These are phyloP conservation scores for Epichloe scottii DNA, from an alignment of 2,329 filamentous ascomycete genomes.

Conservation along the genomic window DNA sequence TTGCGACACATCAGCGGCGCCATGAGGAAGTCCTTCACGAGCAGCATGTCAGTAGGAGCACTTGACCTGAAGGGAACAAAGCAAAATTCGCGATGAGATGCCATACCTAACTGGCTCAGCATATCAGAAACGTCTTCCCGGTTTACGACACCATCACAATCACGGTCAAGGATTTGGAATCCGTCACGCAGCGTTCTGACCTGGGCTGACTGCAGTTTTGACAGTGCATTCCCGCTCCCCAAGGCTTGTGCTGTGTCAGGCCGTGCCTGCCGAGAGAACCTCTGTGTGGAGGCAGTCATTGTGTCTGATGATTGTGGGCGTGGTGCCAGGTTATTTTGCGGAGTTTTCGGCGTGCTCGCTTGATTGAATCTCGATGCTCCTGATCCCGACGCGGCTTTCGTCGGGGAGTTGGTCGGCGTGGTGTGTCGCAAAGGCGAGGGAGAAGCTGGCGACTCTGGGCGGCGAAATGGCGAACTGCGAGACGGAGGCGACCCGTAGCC, in stretches of 20 bases:
- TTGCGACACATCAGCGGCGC: slow-evolving; percentile 53
- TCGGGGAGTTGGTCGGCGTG: slow-evolving; percentile 51
- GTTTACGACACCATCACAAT: slow-evolving; percentile 73
- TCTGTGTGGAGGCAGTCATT: slow-evolving; percentile 26
- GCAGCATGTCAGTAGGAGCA: neutral
- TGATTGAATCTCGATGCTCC: slow-evolving; percentile 23
- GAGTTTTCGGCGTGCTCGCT: slow-evolving; percentile 27
- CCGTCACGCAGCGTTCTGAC: slow-evolving; percentile 81
- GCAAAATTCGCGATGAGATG: neutral
- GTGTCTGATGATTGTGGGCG: slow-evolving; percentile 17
- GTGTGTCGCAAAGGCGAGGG: slow-evolving; percentile 52
- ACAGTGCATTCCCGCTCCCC: slow-evolving; percentile 42
- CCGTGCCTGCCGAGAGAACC: slow-evolving; percentile 18
- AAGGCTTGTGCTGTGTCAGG: slow-evolving; percentile 22
- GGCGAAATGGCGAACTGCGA: slow-evolving; percentile 52
- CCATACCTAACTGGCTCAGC: slow-evolving; percentile 65
- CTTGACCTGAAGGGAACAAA: neutral
- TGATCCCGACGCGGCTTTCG: slow-evolving; percentile 25
- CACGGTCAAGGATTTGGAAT: slow-evolving; percentile 84
- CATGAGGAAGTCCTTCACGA: slow-evolving; percentile 56
- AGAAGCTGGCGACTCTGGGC: slow-evolving; percentile 50
- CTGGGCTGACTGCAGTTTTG: slow-evolving; percentile 67
- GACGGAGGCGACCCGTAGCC: slow-evolving; percentile 52
- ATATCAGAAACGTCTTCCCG: slow-evolving; percentile 79
- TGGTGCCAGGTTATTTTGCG: slow-evolving; percentile 26